phyloP scores from a whole-genome alignment of 345 rosid species.

The Boechera divaricarpa region DNA sequence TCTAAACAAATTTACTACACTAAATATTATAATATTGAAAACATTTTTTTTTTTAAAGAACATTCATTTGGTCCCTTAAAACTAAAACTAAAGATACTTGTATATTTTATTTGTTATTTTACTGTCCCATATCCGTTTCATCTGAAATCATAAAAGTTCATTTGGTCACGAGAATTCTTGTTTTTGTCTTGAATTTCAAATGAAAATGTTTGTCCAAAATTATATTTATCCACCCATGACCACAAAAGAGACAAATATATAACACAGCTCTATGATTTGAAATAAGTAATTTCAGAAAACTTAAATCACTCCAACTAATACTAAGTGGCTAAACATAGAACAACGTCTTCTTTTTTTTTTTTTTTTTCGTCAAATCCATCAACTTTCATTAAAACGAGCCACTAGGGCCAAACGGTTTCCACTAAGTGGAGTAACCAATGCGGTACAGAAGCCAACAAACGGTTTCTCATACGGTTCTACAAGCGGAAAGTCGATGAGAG shows the following conservation, averaged over 20 bases:
- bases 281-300: background rate
- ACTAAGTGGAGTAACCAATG: too few species aligned
- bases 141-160: background rate
- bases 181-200: background rate
- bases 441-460: too few species aligned
- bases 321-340: background rate
- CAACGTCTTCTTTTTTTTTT: background rate
- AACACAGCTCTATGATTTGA: background rate
- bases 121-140: too few species aligned
- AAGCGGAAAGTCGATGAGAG: too few species aligned
- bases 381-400: too few species aligned
- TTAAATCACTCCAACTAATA: background rate
- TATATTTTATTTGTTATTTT: background rate
- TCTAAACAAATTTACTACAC: background rate
- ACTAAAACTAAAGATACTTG: background rate
- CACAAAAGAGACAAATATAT: background rate
- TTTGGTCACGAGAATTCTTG: background rate
- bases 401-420: too few species aligned
- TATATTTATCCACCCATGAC: background rate
- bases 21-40: background rate
- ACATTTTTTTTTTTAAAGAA: background rate
- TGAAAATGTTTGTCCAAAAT: background rate
- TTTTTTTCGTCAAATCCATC: too few species aligned
- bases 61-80: conserved; percentile 1
- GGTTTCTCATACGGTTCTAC: too few species aligned